Base-by-base conservation (phyloP, 352 stramenopile species). In the Nothophytophthora sp. region DNA sequence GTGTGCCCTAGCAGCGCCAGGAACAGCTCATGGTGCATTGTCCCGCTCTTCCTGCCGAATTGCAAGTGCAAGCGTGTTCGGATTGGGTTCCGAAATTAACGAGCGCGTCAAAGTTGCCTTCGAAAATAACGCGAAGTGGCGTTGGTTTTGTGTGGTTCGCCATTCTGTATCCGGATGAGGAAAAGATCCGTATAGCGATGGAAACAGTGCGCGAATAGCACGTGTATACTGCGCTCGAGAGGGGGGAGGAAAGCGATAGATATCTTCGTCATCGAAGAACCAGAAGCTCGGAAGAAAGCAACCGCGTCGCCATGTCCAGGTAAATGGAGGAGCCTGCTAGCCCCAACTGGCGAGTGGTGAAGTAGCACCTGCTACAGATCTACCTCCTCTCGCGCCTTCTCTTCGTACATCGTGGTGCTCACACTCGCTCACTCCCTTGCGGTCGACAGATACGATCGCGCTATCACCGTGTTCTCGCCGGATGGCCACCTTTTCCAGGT, bases 401-500 rank as follows among this genome's bases (percentile, higher is more conserved):
- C 29, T 12, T 35, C 4, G 3, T 15, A 13, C 9, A n/a, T 15
- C 1, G 4, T 29, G 25, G 6, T 46, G 33, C 8, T 23, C 16
- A 13, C 2, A 47, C 3, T 40, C 22, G 22, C 24, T 15, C 29
- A 16, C 29, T 18, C 20, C 1, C 29, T 4, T 48, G 10, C 25
- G 1, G n/a, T 2, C 4, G 20, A 16, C 28, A 99, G 96, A 76
- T 99, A 99, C 76, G 97, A 99, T 81, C 94, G 97, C 63, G 97
- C 97, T 32, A 99, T 99, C 70, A 99, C 97, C 46, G 96, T 99
- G 27, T 99, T 99, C 80, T 99, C 95, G 65, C 97, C 97, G 7
- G 97, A 99, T 81, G 97, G 97, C 29, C 97, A 99, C 72, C 84
- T 99, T 62, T 99, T 99, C 76, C 96, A 99, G 71, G 97, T 99